Evolutionary conservation across 106 monocot species (phyloP), one percentile per base, ranked within the genome.

Genomic region (Ottelia alismoides): DNA sequence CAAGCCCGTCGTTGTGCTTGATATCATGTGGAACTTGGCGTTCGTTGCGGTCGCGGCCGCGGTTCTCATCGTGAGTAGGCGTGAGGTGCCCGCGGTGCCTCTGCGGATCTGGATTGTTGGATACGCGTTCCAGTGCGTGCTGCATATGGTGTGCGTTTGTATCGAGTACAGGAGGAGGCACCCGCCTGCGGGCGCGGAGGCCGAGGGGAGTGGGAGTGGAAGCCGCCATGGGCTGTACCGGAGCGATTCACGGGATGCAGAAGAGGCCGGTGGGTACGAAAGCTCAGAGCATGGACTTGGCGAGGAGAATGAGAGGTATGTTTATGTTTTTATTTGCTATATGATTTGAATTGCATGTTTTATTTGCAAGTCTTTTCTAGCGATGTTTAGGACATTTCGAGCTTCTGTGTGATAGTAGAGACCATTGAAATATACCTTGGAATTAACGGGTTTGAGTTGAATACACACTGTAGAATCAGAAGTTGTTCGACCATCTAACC

Each of bases 81-180:
- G 24, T 5, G 50, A 50, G 50, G 10, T 24, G 2, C 50, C 50
- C 7, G n/a, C 50, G 50, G 24, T 50, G 11, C 50, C 50, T 2
- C 11, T 50, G 50, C 20, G 50, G 50, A 9, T 50, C 7, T 50
- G 50, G 50, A 22, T 50, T 11, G 50, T 11, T 14, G 50, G 50
- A 24, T 50, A 50, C 22, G 22, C 22, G 10, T 5, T 50, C 1
- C 50, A 50, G 50, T 50, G 50, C 50, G 22, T 22, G 3, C 50
- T 50, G 22, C 50, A 50, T 20, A 50, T 50, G 22, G 22, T 50
- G 5, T 50, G 50, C 22, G 50, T 50, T 19, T 22, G 22, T 24
- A 50, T 50, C 50, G 50, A 50, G 50, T 50, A 50, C 53, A 27
- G 9, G 28, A 24, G 53, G 16, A 54, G 53, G 27, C 26, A 54